Conservation (phyloP, 768 basidiomycete genomes). For the Strobilomyces confusus region DNA sequence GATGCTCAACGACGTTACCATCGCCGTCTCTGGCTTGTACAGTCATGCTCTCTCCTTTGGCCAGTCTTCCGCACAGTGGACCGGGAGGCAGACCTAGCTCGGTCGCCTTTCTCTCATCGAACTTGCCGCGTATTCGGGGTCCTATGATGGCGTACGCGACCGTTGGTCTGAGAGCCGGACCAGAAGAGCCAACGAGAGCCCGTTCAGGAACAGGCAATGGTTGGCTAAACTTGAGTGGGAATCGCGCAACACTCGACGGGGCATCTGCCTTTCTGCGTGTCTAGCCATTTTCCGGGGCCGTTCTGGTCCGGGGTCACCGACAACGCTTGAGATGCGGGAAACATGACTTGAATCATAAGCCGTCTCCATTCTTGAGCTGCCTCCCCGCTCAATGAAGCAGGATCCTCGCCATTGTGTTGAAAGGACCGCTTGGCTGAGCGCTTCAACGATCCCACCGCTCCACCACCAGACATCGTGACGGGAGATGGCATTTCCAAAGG, state of each 20-base stretch:
- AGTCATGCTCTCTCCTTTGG: constrained; percentile 60
- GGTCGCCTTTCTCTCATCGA: constrained; percentile 61
- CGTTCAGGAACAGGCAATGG: constrained; percentile 24
- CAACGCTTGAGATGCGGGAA: constrained; percentile 39
- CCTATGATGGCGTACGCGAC: constrained; percentile 51
- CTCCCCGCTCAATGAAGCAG: constrained; percentile 35
- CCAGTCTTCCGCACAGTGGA: constrained; percentile 53
- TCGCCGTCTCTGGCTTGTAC: constrained; percentile 47
- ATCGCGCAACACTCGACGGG: constrained; percentile 9
- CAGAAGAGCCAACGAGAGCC: constrained; percentile 11
- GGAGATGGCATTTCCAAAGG: constrained; percentile 7
- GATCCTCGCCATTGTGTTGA: constrained; percentile 7
- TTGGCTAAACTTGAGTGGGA: constrained; percentile 15
- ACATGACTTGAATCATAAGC: constrained; percentile 56
- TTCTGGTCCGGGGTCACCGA: constrained; percentile 9
- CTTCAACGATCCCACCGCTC: constrained; percentile 24
- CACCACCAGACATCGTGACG: background rate
- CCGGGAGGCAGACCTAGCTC: constrained; percentile 62
- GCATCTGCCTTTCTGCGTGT: constrained; percentile 8
- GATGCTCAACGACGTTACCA: constrained; percentile 41
- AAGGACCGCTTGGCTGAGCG: constrained; percentile 38
- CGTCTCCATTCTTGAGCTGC: constrained; percentile 54
- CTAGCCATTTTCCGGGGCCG: constrained; percentile 1
- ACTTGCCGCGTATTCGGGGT: constrained; percentile 60
- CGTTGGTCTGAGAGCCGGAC: constrained; percentile 31